Conservation (phyloP, 371 early-diverging fungal genomes). For the Haplosporangium sp. region DNA sequence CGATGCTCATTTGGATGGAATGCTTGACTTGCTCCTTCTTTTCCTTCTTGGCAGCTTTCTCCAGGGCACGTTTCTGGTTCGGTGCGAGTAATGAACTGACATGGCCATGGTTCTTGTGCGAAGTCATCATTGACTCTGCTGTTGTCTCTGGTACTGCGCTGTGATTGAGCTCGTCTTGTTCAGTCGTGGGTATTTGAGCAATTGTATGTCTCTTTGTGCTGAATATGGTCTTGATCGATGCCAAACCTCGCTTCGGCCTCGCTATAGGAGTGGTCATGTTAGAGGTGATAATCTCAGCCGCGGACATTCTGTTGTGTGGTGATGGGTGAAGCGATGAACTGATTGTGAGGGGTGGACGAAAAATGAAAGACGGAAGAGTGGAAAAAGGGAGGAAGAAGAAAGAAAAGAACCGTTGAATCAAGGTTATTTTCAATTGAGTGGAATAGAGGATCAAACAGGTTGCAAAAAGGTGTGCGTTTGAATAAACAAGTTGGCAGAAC, state of each 20-base stretch:
- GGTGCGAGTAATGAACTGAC: conserved; percentile 21
- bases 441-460: too few species aligned
- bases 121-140: conserved; percentile 6
- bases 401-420: too few species aligned
- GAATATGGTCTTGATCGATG: conserved; percentile 53
- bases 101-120: conserved; percentile 7
- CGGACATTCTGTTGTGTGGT: conserved; percentile 24
- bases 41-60: conserved; percentile 34
- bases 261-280: conserved; percentile 6
- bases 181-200: conserved; percentile 33
- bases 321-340: too few species aligned
- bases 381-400: too few species aligned
- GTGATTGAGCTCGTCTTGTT: too few species aligned
- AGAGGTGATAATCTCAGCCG: conserved; percentile 22
- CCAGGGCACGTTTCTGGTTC: conserved; percentile 23
- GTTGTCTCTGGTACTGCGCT: too few species aligned
- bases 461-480: too few species aligned
- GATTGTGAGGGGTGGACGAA: background rate
- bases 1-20: conserved; percentile 32
- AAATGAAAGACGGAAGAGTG: conserved; percentile 2
- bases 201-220: conserved; percentile 40
- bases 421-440: too few species aligned
- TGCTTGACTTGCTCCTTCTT: conserved; percentile 40
- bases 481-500: too few species aligned
- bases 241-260: conserved; percentile 36